A percentile compares a stretch with the other conserved stretches of the same genome.
phyloP scores from a whole-genome alignment of 257 asterid species.

The Nicotiana noctiflora region DNA sequence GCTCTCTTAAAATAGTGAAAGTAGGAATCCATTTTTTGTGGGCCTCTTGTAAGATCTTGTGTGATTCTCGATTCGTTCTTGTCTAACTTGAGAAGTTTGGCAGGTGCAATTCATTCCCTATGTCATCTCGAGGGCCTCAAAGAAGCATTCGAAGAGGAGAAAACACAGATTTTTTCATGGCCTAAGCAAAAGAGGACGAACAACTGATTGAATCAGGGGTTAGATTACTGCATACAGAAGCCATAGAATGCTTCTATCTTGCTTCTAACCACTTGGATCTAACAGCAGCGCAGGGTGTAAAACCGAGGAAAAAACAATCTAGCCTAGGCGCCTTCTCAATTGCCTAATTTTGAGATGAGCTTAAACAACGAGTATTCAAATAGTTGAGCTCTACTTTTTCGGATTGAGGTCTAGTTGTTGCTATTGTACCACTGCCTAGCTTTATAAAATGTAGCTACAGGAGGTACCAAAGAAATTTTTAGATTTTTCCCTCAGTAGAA shows the following conservation, averaged over 20 bases:
- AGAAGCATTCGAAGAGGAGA: conserved; percentile 60
- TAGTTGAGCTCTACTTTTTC: neutral
- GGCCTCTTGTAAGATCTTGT: neutral
- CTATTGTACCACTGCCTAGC: neutral
- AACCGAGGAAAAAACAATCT: neutral
- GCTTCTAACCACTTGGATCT: neutral
- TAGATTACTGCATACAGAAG: neutral
- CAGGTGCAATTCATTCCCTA: conserved; percentile 78
- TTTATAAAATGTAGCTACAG: neutral
- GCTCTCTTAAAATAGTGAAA: neutral
- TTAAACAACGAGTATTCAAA: neutral
- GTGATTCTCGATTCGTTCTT: neutral
- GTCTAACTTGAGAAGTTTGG: neutral
- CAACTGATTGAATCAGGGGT: neutral
- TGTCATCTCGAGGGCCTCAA: conserved; percentile 49
- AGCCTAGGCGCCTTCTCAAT: neutral
- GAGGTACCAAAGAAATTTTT: neutral
- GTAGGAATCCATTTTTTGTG: neutral
- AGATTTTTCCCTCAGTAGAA: neutral
- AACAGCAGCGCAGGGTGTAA: neutral
- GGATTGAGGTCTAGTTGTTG: neutral
- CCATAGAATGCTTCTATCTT: neutral
- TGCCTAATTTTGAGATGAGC: neutral
- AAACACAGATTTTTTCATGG: conserved; percentile 79
- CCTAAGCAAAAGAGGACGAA: conserved; percentile 38